phyloP scores from a whole-genome alignment of 1,284 basidiomycete genomes.

The Ceratobasidium sp. region DNA sequence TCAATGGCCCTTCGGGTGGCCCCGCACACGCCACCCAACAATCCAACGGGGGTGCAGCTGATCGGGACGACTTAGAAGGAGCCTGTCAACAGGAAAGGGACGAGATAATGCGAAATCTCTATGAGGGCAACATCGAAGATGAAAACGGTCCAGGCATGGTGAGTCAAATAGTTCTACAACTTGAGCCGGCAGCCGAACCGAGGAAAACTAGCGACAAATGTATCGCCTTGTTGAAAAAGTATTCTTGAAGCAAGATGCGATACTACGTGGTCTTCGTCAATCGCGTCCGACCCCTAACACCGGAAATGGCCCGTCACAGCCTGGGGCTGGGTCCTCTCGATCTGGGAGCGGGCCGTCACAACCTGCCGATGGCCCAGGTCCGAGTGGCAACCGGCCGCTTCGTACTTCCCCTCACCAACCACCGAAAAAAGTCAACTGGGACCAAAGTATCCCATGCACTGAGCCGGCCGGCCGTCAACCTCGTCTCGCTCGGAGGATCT shows the following conservation, averaged over 20 bases:
- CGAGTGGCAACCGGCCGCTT: not conserved
- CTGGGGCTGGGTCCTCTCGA: no score
- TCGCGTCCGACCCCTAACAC: not conserved
- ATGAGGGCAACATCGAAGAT: not conserved
- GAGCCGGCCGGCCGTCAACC: not conserved
- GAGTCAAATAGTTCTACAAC: not conserved
- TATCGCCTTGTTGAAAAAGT: not conserved
- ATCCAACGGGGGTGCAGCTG: no score
- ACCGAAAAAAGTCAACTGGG: not conserved
- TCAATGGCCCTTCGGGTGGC: no score
- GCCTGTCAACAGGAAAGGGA: not conserved
- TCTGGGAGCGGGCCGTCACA: no score
- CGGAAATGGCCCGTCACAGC: not conserved
- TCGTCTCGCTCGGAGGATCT: no score
- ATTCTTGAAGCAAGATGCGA: conserved; percentile 2
- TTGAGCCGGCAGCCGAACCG: not conserved
- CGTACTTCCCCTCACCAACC: not conserved
- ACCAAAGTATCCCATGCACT: not conserved
- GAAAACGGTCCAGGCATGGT: not conserved
- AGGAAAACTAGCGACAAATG: not conserved
- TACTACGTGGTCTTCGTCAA: not conserved
- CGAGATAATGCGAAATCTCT: conserved; percentile 5
- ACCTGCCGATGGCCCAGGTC: not conserved
- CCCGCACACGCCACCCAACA: no score
- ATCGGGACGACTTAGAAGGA: not conserved